Evolutionary conservation across 352 stramenopile genomes (phyloP).

Genomic region (Thalassiosira mediterranea): DNA sequence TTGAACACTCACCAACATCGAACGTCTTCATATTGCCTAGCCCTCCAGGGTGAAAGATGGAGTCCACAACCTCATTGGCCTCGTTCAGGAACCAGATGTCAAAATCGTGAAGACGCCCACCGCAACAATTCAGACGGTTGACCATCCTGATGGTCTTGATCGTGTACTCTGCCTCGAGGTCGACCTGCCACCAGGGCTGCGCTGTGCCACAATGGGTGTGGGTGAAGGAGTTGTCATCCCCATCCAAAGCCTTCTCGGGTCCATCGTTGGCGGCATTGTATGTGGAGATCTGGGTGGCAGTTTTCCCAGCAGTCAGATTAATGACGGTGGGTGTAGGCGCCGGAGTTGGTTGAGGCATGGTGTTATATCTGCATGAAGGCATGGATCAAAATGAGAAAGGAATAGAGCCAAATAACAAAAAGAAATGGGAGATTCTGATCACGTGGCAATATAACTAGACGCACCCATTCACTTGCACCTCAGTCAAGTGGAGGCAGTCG

Average conservation of each 20-base stretch:
- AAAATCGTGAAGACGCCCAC: slow-evolving; percentile 13
- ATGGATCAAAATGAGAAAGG: not conserved
- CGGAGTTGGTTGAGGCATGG: too few relatives aligned
- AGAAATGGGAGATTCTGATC: not conserved
- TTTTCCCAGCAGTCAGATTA: too few relatives aligned
- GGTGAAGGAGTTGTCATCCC: slow-evolving; percentile 14
- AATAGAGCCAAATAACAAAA: not conserved
- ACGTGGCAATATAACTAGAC: not conserved
- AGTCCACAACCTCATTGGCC: slow-evolving; percentile 2
- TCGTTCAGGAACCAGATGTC: slow-evolving; percentile 17
- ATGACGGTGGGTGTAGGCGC: too few relatives aligned
- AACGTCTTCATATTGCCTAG: slow-evolving; percentile 12
- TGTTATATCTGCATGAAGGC: too few relatives aligned
- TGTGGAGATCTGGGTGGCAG: not conserved
- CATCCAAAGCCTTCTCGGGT: slow-evolving; percentile 16
- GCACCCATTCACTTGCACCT: slow-evolving; percentile 24
- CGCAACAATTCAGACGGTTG: slow-evolving; percentile 35
- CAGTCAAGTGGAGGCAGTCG: slow-evolving; percentile 23
- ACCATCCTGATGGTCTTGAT: slow-evolving; percentile 19
- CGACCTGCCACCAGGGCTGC: slow-evolving; percentile 17
- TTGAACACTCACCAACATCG: slow-evolving; percentile 18
- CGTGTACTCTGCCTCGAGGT: slow-evolving; percentile 25
- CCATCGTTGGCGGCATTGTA: too few relatives aligned
- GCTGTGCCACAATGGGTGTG: slow-evolving; percentile 9
- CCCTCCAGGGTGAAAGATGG: slow-evolving; percentile 1